A percentile compares a stretch with the other conserved stretches of the same genome.
phyloP scores from a whole-genome alignment of 345 rosid genomes.

The Aurinia saxatilis region DNA sequence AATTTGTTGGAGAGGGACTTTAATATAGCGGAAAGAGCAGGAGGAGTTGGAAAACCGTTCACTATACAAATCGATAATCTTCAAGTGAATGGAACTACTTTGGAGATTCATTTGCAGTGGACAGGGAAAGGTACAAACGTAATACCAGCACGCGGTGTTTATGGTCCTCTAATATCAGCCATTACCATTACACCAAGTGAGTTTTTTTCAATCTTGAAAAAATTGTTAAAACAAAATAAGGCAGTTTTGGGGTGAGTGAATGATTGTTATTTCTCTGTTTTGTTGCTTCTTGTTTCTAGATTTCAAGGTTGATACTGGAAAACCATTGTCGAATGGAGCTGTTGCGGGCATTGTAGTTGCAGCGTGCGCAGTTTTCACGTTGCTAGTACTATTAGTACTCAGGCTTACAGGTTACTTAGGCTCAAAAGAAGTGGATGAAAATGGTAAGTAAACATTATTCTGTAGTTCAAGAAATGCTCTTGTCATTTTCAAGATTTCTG shows the following conservation, averaged over 20 bases:
- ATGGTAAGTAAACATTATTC: conserved; percentile 32
- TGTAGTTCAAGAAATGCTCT: background rate
- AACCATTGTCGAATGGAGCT: conserved; percentile 49
- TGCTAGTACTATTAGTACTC: conserved; percentile 40
- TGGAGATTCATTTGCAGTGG: conserved; percentile 79
- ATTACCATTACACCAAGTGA: conserved; percentile 68
- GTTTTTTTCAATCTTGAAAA: conserved; percentile 20
- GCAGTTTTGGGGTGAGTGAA: background rate
- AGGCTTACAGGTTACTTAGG: conserved; percentile 63
- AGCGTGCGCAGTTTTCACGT: conserved; percentile 29
- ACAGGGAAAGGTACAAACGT: conserved; percentile 70
- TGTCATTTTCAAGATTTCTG: background rate
- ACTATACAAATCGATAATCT: conserved; percentile 24
- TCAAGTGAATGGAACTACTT: conserved; percentile 48
- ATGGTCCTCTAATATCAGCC: conserved; percentile 90
- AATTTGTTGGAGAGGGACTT: conserved; percentile 41
- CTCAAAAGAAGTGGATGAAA: conserved; percentile 43
- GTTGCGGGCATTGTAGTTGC: conserved; percentile 60
- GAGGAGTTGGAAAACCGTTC: conserved; percentile 52
- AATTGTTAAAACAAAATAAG: background rate
- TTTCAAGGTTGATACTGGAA: conserved; percentile 47
- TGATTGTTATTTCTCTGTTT: conserved; percentile 3
- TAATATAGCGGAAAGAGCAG: conserved; percentile 63
- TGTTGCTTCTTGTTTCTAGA: conserved; percentile 40
- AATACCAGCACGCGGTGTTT: conserved; percentile 56